Percentiles rank a stretch among this genome's conserved stretches.
phyloP scores from a whole-genome alignment of 2,329 filamentous ascomycete species.

The Boeremia lycopersici region DNA sequence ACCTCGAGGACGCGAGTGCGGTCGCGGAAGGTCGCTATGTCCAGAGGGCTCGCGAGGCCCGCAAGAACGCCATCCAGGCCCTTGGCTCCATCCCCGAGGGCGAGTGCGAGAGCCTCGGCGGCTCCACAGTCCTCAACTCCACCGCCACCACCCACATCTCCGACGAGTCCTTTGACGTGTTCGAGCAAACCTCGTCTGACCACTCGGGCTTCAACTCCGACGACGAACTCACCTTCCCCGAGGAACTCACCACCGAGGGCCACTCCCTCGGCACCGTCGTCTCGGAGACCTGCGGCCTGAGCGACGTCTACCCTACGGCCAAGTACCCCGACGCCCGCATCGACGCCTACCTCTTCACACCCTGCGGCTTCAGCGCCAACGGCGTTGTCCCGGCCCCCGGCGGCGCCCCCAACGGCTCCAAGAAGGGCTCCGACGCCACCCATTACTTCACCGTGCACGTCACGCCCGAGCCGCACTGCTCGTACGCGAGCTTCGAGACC shows the following conservation, averaged over 20 bases:
- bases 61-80: conserved; percentile 64
- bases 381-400: conserved; percentile 83
- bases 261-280: conserved; percentile 92
- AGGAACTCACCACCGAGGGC: conserved; percentile 87
- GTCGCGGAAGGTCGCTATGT: conserved; percentile 83
- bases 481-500: conserved; percentile 97
- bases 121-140: conserved; percentile 45
- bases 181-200: conserved; percentile 73
- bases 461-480: conserved; percentile 95
- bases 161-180: conserved; percentile 76
- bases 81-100: conserved; percentile 65
- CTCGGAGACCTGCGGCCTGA: conserved; percentile 85
- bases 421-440: conserved; percentile 46
- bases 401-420: conserved; percentile 52
- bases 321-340: conserved; percentile 92
- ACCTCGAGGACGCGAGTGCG: conserved; percentile 81
- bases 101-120: conserved; percentile 46
- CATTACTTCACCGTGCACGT: conserved; percentile 99
- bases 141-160: conserved; percentile 51
- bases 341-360: conserved; percentile 94
- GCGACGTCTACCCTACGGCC: conserved; percentile 83
- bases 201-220: conserved; percentile 64
- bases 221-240: conserved; percentile 64
- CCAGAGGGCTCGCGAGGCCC: conserved; percentile 68
- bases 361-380: conserved; percentile 97